phyloP scores from a whole-genome alignment of 495 filamentous ascomycete genomes.

The Parathielavia hyrcaniae region DNA sequence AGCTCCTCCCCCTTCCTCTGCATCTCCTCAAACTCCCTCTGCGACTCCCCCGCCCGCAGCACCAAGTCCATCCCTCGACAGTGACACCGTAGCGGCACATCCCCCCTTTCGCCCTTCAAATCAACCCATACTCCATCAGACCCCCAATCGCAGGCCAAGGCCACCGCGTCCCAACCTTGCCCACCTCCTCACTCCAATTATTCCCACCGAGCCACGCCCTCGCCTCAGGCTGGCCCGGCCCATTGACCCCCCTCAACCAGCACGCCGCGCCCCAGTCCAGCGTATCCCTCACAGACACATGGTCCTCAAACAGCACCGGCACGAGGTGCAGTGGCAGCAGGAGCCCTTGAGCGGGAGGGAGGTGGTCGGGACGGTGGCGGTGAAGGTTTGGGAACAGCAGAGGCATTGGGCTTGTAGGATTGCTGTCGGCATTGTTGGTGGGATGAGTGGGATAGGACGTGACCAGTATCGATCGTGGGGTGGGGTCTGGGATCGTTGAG shows the following conservation, averaged over 20 bases:
- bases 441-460: conserved; percentile 18
- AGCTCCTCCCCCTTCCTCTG: conserved; percentile 15
- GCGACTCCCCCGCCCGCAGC: conserved; percentile 23
- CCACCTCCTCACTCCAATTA: conserved; percentile 24
- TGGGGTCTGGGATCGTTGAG: no score
- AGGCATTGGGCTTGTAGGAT: conserved; percentile 29
- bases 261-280: conserved; percentile 40
- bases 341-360: conserved; percentile 25
- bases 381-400: conserved; percentile 31
- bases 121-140: not conserved
- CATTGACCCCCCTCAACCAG: conserved; percentile 34
- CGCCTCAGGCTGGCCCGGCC: conserved; percentile 15
- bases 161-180: not conserved
- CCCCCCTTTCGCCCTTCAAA: conserved; percentile 18
- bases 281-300: conserved; percentile 43
- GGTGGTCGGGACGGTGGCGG: conserved; percentile 16
- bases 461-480: not conserved
- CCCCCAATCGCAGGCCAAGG: not conserved
- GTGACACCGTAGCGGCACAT: conserved; percentile 39
- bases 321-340: conserved; percentile 42
- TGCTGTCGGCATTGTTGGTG: conserved; percentile 9
- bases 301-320: conserved; percentile 31
- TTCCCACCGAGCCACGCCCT: conserved; percentile 21
- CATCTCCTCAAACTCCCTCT: conserved; percentile 20
- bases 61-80: conserved; percentile 46